Conservation (phyloP, 192 early-diverging fungal species). For the Coemansia javaensis region DNA sequence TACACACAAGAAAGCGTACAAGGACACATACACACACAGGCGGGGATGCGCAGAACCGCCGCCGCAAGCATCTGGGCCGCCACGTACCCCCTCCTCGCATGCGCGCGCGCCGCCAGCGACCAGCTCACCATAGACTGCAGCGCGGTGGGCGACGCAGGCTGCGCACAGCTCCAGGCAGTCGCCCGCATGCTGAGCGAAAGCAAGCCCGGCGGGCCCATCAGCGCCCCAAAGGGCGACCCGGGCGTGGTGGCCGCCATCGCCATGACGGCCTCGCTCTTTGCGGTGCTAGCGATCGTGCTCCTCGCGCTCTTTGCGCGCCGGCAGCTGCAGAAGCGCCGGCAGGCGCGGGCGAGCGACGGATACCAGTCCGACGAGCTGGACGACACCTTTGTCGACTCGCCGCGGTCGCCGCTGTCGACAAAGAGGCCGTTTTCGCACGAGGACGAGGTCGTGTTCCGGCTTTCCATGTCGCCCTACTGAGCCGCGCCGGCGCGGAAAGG, state of each 20-base stretch:
- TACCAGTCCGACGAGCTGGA: neutral
- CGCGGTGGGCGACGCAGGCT: slow-evolving; percentile 5
- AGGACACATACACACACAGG: too few species aligned
- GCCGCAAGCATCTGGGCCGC: neutral
- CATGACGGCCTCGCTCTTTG: neutral
- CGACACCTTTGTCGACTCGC: neutral
- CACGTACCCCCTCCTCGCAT: neutral
- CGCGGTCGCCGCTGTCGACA: neutral
- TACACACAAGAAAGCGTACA: too few species aligned
- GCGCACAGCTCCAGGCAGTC: slow-evolving; percentile 9
- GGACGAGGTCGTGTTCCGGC: slow-evolving; percentile 1
- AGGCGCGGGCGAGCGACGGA: too few species aligned
- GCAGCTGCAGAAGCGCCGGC: too few species aligned
- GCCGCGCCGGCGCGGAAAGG: too few species aligned
- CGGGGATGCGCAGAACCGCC: too few species aligned
- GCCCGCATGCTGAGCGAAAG: slow-evolving; percentile 1
- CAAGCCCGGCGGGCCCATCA: slow-evolving; percentile 1
- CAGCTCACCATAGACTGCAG: slow-evolving; percentile 10
- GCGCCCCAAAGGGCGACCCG: neutral
- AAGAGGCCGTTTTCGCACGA: neutral
- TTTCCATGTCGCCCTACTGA: slow-evolving; percentile 2
- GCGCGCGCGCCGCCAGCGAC: neutral
- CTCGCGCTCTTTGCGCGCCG: too few species aligned
- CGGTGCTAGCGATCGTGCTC: neutral
- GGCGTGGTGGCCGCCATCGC: neutral